These are phyloP conservation scores for Ustilago vetiveriae DNA, from an alignment of 1,284 basidiomycete genomes.

Conservation along the genomic window DNA sequence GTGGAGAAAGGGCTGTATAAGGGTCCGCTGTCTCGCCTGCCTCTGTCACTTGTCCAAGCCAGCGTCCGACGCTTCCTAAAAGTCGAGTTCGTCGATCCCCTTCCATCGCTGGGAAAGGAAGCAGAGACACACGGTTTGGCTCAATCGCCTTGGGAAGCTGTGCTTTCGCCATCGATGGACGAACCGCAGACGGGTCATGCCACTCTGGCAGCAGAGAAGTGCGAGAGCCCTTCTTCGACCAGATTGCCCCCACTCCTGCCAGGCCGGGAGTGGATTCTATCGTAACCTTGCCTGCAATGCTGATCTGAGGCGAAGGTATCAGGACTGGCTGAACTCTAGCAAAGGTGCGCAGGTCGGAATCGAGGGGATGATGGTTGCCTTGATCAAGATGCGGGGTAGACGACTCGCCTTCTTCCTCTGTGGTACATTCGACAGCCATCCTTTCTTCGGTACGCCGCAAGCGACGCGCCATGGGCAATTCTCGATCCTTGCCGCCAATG, in stretches of 20 bases:
- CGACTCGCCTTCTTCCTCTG: constrained; percentile 32
- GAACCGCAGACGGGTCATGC: not conserved
- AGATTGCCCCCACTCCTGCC: constrained; percentile 39
- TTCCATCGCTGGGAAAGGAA: constrained; percentile 25
- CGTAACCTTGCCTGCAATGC: not conserved
- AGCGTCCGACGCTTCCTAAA: constrained; percentile 31
- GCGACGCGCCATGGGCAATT: constrained; percentile 50
- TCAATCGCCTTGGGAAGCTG: constrained; percentile 28
- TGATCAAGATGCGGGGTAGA: constrained; percentile 23
- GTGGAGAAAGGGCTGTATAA: constrained; percentile 30
- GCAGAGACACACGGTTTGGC: constrained; percentile 19
- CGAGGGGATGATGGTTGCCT: not conserved
- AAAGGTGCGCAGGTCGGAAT: constrained; percentile 1
- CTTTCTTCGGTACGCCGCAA: constrained; percentile 35
- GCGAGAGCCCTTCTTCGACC: constrained; percentile 20
- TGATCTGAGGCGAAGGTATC: constrained; percentile 8
- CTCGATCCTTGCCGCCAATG: constrained; percentile 51
- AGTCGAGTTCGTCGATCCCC: constrained; percentile 23
- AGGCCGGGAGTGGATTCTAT: constrained; percentile 38
- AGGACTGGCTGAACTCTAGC: constrained; percentile 10
- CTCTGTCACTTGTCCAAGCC: constrained; percentile 30
- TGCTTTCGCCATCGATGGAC: not conserved
- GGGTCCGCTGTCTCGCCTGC: constrained; percentile 33
- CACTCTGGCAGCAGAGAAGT: constrained; percentile 5
- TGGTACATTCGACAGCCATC: constrained; percentile 41